Percentiles rank a stretch among this genome's conserved stretches.
These are phyloP conservation scores for Xylaria venustula DNA, from an alignment of 495 filamentous ascomycete species.

Conservation along the genomic window DNA sequence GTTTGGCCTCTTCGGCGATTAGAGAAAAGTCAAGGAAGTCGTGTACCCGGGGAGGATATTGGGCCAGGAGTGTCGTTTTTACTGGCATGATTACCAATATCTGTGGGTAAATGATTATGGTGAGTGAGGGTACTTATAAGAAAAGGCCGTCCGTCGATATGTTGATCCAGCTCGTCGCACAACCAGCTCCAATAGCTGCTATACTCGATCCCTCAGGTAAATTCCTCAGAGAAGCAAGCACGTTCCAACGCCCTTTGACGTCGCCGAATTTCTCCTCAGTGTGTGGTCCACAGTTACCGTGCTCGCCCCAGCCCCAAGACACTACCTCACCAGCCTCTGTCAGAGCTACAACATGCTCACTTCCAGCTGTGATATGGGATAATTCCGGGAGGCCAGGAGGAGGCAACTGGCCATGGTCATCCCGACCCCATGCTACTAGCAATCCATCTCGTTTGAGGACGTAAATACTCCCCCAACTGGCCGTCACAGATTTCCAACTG, in stretches of 20 bases:
- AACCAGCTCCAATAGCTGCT: slow-evolving; percentile 70
- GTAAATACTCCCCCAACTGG: slow-evolving; percentile 82
- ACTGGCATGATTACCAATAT: background rate
- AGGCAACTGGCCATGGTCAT: slow-evolving; percentile 81
- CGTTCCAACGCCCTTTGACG: slow-evolving; percentile 62
- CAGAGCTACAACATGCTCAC: slow-evolving; percentile 78
- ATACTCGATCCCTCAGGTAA: slow-evolving; percentile 46
- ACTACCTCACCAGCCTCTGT: slow-evolving; percentile 60
- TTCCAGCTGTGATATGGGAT: slow-evolving; percentile 68
- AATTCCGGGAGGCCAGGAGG: slow-evolving; percentile 53
- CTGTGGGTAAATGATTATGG: background rate
- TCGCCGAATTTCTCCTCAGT: slow-evolving; percentile 56
- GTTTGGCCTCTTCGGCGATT: slow-evolving; percentile 54
- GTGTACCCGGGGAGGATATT: background rate
- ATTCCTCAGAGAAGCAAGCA: slow-evolving; percentile 53
- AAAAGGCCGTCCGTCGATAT: slow-evolving; percentile 31
- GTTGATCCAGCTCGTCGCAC: slow-evolving; percentile 83
- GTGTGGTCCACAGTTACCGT: slow-evolving; percentile 86
- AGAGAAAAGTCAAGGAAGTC: background rate
- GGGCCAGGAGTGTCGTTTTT: too few relatives aligned
- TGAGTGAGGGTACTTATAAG: slow-evolving; percentile 14
- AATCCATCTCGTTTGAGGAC: slow-evolving; percentile 57
- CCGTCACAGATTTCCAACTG: slow-evolving; percentile 60
- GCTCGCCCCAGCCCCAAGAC: slow-evolving; percentile 94
- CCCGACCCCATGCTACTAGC: slow-evolving; percentile 68